Base-by-base conservation (phyloP, 1,284 basidiomycete species). In the Leccinum angustisporum region DNA sequence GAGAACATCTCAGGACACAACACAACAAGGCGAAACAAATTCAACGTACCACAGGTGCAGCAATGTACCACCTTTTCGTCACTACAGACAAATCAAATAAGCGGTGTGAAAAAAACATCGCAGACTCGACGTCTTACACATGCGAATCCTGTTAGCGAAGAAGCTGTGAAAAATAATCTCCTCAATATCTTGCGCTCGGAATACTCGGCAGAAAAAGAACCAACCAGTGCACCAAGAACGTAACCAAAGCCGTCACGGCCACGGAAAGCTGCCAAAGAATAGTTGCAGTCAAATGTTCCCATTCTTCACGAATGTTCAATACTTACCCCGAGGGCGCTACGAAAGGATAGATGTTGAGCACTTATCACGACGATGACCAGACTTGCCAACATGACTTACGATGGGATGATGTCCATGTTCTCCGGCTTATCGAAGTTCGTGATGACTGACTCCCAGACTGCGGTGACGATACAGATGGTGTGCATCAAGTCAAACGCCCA, bases 131-230 rank as follows among this genome's bases (percentile, higher is more conserved):
- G 9, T 11, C 72, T 64, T 65, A 74, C 72, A 58, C 70, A 70
- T 72, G 25, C 74, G 68, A 40, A 74, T 71, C 63, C 72, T 66
- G 59, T 76, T 75, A 2, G 72, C 72, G 31, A 74, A 74, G 66
- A 74, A 74, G 43, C 72, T 74, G 16, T 1, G 16, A 27, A 9
- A 8, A 60, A 48, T 34, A 18, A 7, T 6, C 10, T 1, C 9
- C 7, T 63, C 18, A 56, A 10, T 6, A 21, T 18, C n/a, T 2
- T 2, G 13, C 6, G 13, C 9, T 46, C 9, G 6, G 11, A 55
- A 11, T 16, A 38, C 13, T 21, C 8, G 1, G 54, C 1, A 18
- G 2, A 5, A 21, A n/a, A 40, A 46, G 1, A 27, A 59, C 72
- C 4, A 0, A 74, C 72, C 72, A 75, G 27, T 73, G 72, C 46